phyloP scores from a whole-genome alignment of 2,329 filamentous ascomycete genomes.

The Coniochaeta sp. region DNA sequence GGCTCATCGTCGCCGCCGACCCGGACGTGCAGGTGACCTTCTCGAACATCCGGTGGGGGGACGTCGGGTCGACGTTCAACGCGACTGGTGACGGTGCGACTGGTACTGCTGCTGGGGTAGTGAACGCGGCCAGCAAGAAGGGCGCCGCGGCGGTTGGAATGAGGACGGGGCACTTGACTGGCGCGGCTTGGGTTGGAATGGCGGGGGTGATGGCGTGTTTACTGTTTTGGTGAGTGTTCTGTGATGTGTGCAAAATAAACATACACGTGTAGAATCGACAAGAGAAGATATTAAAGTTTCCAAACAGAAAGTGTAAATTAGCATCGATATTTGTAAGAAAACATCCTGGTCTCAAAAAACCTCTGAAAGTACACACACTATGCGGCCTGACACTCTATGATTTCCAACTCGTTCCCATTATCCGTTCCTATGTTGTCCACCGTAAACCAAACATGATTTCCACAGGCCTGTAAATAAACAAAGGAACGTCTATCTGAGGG shows the following conservation, averaged over 20 bases:
- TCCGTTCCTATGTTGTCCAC: not conserved
- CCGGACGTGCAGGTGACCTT: conserved; percentile 36
- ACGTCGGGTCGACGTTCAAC: conserved; percentile 38
- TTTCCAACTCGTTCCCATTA: not conserved
- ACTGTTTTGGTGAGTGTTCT: not conserved
- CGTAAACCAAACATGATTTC: not conserved
- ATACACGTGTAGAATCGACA: not conserved
- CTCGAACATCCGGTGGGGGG: conserved; percentile 41
- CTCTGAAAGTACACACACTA: not conserved
- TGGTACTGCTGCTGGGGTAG: not conserved
- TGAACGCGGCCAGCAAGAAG: not conserved
- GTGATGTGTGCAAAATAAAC: not conserved
- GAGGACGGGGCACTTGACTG: not conserved
- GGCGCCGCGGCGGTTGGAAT: not conserved
- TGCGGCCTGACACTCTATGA: not conserved
- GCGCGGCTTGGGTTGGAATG: not conserved
- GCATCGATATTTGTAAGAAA: not conserved
- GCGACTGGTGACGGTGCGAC: not conserved
- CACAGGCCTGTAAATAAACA: not conserved
- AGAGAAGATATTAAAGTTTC: not conserved
- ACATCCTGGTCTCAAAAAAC: not conserved
- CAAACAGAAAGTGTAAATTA: not conserved
- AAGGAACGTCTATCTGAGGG: not conserved
- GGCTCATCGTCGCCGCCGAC: conserved; percentile 29
- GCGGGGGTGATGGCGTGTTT: not conserved